Evolutionary conservation across 176 grass and related monocot species (phyloP).

Genomic region (Oryza longistaminata): DNA sequence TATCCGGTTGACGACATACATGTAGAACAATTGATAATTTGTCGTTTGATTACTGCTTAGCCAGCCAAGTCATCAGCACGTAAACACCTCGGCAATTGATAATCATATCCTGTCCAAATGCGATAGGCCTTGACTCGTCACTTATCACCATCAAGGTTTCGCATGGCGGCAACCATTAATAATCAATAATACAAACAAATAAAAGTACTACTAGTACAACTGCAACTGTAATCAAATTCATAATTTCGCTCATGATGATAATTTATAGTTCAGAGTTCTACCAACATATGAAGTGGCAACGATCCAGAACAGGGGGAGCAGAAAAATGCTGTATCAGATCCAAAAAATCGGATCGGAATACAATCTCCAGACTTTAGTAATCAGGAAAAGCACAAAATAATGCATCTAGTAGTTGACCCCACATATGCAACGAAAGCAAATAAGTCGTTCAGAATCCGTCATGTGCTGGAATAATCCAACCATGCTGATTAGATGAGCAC

Average conservation of each 20-base stretch:
- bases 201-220: neutral
- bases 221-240: neutral
- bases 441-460: conserved; percentile 25
- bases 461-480: conserved; percentile 36
- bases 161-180: neutral
- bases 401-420: conserved; percentile 22
- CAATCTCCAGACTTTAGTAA: conserved; percentile 22
- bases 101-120: conserved; percentile 19
- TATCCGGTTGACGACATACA: neutral
- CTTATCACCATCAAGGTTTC: neutral
- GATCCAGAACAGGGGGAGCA: neutral
- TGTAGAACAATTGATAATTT: neutral
- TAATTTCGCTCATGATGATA: neutral
- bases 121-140: neutral
- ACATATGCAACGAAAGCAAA: conserved; percentile 4
- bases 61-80: neutral
- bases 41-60: neutral
- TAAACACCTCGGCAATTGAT: neutral
- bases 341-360: conserved; percentile 12
- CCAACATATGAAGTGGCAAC: neutral
- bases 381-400: neutral
- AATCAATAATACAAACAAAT: neutral
- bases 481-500: conserved; percentile 47
- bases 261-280: neutral
- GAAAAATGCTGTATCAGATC: conserved; percentile 26